A percentile compares a stretch with the other conserved stretches of the same genome.
Conservation (phyloP, 148 eudicot genomes). For the Rhododendron mucronatum region DNA sequence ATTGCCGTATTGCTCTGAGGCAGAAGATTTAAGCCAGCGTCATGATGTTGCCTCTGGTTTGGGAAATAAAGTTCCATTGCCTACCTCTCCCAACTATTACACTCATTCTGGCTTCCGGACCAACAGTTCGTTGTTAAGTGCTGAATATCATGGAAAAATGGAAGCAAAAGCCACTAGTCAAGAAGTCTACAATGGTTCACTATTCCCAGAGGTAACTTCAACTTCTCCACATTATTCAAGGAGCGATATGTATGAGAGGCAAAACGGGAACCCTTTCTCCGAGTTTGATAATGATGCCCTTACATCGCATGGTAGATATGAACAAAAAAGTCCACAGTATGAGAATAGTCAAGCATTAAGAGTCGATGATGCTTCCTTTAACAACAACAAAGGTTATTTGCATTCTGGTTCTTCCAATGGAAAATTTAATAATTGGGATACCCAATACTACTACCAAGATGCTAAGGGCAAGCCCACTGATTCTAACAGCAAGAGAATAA, state of each 20-base stretch:
- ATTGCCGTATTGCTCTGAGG: constrained; percentile 4
- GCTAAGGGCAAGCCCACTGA: not conserved
- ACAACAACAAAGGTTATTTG: not conserved
- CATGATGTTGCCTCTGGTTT: constrained; percentile 12
- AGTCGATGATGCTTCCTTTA: not conserved
- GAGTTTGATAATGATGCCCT: not conserved
- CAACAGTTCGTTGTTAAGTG: not conserved
- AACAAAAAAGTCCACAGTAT: not conserved
- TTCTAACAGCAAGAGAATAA: constrained; percentile 19
- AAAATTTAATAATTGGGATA: not conserved
- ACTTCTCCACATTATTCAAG: constrained; percentile 1
- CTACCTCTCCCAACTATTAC: not conserved
- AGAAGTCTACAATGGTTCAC: not conserved
- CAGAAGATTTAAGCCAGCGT: constrained; percentile 2
- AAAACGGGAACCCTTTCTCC: not conserved
- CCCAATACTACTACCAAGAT: not conserved
- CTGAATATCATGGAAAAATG: constrained; percentile 12
- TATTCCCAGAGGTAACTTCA: not conserved
- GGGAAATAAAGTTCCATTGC: constrained; percentile 10
- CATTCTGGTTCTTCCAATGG: not conserved
- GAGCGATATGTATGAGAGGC: constrained; percentile 1
- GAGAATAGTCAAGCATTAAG: constrained; percentile 1
- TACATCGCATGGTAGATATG: not conserved
- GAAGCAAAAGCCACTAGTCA: constrained; percentile 5
- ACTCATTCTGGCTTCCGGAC: not conserved